Conservation (phyloP, 768 basidiomycete genomes). For the Trametes gibbosa region DNA sequence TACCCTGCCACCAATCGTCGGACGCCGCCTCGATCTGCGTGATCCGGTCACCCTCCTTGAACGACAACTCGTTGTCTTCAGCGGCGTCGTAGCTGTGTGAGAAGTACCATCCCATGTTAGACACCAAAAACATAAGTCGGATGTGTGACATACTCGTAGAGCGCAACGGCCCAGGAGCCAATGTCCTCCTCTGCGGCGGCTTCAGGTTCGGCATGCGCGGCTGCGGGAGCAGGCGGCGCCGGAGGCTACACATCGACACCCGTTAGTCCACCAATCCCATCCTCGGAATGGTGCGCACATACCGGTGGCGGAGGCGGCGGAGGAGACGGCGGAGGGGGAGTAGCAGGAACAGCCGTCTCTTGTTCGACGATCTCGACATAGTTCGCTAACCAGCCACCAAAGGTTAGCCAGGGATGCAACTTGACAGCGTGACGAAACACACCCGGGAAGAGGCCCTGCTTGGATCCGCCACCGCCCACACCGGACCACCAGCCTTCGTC, state of each 20-base stretch:
- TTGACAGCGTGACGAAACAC: constrained; percentile 17
- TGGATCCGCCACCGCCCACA: constrained; percentile 57
- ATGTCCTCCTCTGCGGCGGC: constrained; percentile 47
- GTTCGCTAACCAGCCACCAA: constrained; percentile 52
- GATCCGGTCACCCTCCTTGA: constrained; percentile 81
- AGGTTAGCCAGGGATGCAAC: not conserved
- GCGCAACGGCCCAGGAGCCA: constrained; percentile 59
- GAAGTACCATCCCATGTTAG: not conserved
- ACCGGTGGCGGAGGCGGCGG: constrained; percentile 53
- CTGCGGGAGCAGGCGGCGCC: constrained; percentile 41
- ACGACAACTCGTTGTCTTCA: constrained; percentile 88
- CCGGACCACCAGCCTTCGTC: constrained; percentile 95
- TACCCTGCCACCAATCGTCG: constrained; percentile 91
- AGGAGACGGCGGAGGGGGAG: constrained; percentile 56
- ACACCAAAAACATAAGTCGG: not conserved
- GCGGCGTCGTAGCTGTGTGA: constrained; percentile 74
- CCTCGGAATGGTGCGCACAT: not conserved
- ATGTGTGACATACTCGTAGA: constrained; percentile 60
- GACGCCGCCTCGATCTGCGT: constrained; percentile 74
- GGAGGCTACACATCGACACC: constrained; percentile 21
- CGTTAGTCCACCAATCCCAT: not conserved
- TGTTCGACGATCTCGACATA: constrained; percentile 78
- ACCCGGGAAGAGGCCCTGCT: constrained; percentile 86
- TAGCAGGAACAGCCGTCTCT: constrained; percentile 39
- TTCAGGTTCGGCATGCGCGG: constrained; percentile 45